These are phyloP conservation scores for Castanea crenata DNA, from an alignment of 306 rosid genomes.

Conservation along the genomic window DNA sequence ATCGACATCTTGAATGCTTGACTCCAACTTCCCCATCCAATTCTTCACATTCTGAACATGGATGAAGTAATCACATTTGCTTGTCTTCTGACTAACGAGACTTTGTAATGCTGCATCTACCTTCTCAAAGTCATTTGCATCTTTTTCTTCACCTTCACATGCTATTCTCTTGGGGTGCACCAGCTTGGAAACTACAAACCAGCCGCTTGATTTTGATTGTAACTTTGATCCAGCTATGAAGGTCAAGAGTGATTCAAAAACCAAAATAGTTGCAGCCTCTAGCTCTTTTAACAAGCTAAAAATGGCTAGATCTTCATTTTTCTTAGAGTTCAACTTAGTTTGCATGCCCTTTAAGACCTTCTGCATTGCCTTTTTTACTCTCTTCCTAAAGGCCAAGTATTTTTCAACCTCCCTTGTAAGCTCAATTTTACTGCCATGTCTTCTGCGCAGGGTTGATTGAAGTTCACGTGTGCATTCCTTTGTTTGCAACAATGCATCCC, in stretches of 20 bases:
- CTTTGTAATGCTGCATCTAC: slow-evolving; percentile 50
- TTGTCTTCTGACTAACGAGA: slow-evolving; percentile 30
- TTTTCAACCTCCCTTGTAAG: slow-evolving; percentile 13
- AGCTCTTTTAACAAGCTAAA: slow-evolving; percentile 25
- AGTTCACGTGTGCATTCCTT: too few relatives aligned
- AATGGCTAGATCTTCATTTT: slow-evolving; percentile 2
- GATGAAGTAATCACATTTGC: slow-evolving; percentile 18
- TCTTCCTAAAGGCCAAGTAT: slow-evolving; percentile 33
- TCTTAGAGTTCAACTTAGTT: slow-evolving; percentile 8
- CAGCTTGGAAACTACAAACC: slow-evolving; percentile 27
- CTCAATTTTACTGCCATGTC: too few relatives aligned
- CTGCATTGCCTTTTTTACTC: slow-evolving; percentile 25
- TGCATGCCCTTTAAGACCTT: slow-evolving; percentile 21
- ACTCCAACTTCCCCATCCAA: slow-evolving; percentile 20
- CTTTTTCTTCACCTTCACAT: slow-evolving; percentile 20
- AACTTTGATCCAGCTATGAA: slow-evolving; percentile 10
- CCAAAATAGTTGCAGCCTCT: slow-evolving; percentile 12
- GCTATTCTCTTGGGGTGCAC: slow-evolving; percentile 25
- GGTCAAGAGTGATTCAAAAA: slow-evolving; percentile 19
- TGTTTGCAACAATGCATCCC: too few relatives aligned
- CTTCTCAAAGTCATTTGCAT: slow-evolving; percentile 39
- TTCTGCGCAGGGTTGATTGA: too few relatives aligned
- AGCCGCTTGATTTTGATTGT: slow-evolving; percentile 7
- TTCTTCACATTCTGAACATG: slow-evolving; percentile 10
- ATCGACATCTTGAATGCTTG: slow-evolving; percentile 21